Evolutionary conservation across 306 rosid genomes (phyloP).

Genomic region (Rosa persica): DNA sequence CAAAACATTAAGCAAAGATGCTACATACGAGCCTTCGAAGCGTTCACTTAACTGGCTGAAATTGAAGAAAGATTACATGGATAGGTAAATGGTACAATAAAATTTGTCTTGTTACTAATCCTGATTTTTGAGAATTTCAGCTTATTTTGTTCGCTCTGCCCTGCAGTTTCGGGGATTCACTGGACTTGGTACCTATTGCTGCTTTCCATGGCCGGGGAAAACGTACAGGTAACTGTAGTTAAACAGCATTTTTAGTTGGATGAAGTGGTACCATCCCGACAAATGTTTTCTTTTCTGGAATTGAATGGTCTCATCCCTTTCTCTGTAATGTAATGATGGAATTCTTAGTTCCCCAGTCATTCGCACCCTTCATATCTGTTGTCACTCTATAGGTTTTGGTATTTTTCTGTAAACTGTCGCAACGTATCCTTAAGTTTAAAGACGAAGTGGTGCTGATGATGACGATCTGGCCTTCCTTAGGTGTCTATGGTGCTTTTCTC

Average conservation of each 20-base stretch:
- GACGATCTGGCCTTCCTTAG: slow-evolving; percentile 41
- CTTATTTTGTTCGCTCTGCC: slow-evolving; percentile 27
- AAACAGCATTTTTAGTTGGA: slow-evolving; percentile 16
- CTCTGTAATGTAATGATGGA: background rate
- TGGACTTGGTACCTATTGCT: slow-evolving; percentile 96
- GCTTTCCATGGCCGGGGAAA: slow-evolving; percentile 96
- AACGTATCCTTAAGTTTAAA: slow-evolving; percentile 22
- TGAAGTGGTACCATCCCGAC: slow-evolving; percentile 17
- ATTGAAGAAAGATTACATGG: slow-evolving; percentile 91
- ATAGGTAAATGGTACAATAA: slow-evolving; percentile 46
- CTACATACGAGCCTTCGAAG: slow-evolving; percentile 93
- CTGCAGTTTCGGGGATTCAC: slow-evolving; percentile 88
- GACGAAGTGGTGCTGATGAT: slow-evolving; percentile 5
- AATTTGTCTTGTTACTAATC: slow-evolving; percentile 12
- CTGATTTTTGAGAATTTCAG: slow-evolving; percentile 22
- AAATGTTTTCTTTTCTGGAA: background rate
- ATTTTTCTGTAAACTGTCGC: slow-evolving; percentile 18
- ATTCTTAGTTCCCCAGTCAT: background rate
- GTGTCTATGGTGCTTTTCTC: slow-evolving; percentile 91
- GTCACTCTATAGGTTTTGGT: background rate
- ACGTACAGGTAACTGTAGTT: slow-evolving; percentile 69
- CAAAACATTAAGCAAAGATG: slow-evolving; percentile 77
- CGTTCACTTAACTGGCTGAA: slow-evolving; percentile 92
- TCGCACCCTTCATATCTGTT: background rate
- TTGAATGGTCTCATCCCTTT: slow-evolving; percentile 1